Base-by-base conservation (phyloP, 345 rosid genomes). In the Aquilaria sinensis region DNA sequence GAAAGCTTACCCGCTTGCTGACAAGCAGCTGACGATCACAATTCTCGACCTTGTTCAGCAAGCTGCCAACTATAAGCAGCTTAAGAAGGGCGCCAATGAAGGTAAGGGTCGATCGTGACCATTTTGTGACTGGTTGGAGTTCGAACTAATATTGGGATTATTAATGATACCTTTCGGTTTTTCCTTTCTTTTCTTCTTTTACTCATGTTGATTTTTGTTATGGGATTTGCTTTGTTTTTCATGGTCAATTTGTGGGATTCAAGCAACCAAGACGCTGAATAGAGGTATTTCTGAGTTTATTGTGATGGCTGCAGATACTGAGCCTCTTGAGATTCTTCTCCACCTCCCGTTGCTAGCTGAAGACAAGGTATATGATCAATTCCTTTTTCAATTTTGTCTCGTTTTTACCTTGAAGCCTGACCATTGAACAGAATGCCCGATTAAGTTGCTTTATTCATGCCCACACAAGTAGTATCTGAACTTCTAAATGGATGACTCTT, bases 41-140 rank as follows among this genome's bases (percentile, higher is more conserved):
- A 94, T 94, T 34, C 74, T 90, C 31, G 97, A 94, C 78, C 95
- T 94, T 14, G 85, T 94, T 64, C 96, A 90, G 61, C 97, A 94
- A 78, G 99, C 97, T 43, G 85, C 95, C 56, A 86, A 90, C 67
- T 88, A 90, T 90, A 90, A 88, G 84, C 99, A 94, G 74, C 99
- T 94, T 67, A 94, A 94, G 65, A 93, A 94, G 80, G 97, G 98
- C 5, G 98, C 97, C 33, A 94, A 94, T 64, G 99, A 94, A 90
- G 98, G 96, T 84, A 11, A 30, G 54, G 6, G 13, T 13, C 41
- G 12, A 15, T 8, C 0, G 13, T 31, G 31, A 52, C 46, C 2
- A 9, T 46, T 37, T 37, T 9, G 8, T 2, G 43, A 37, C 43
- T 37, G 5, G 43, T 37, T 37, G 43, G 7, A 37, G 43, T 37